Percentiles rank a stretch among this genome's conserved stretches.
Evolutionary conservation across 2,329 filamentous ascomycete genomes (phyloP).

Genomic region (Microcyclosporella mali): DNA sequence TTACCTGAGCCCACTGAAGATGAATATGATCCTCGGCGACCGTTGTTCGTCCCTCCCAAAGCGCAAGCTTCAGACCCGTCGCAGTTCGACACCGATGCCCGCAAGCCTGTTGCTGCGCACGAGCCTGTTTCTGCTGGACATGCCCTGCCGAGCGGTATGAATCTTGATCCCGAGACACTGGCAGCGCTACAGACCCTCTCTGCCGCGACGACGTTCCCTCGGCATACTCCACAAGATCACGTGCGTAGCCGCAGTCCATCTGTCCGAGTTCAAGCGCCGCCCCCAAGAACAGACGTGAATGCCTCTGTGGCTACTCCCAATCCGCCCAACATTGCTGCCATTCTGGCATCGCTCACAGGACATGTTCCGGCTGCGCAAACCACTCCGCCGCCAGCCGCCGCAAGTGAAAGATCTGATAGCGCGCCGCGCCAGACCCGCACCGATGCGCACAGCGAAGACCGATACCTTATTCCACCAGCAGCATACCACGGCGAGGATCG

Average conservation of each 20-base stretch:
- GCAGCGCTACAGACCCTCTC: conserved; percentile 20
- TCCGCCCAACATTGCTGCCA: conserved; percentile 27
- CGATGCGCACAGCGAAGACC: conserved; percentile 2
- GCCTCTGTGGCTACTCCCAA: conserved; percentile 5
- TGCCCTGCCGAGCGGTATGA: conserved; percentile 1
- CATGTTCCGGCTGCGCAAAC: conserved; percentile 9
- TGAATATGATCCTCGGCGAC: conserved; percentile 45
- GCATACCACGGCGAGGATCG: conserved; percentile 7
- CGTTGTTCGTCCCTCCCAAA: conserved; percentile 22
- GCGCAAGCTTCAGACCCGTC: conserved; percentile 20
- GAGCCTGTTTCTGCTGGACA: neutral
- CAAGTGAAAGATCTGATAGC: conserved; percentile 11
- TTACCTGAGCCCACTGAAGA: conserved; percentile 37
- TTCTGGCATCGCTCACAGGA: conserved; percentile 23
- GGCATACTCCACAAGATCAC: neutral
- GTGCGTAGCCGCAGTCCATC: conserved; percentile 17
- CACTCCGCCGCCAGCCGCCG: conserved; percentile 13
- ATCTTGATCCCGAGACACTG: conserved; percentile 21
- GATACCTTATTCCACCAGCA: conserved; percentile 2
- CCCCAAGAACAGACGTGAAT: neutral
- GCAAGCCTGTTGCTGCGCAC: conserved; percentile 10
- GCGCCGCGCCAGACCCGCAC: conserved; percentile 9
- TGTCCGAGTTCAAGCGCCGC: conserved; percentile 12
- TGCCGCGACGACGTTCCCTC: conserved; percentile 3
- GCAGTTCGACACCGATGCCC: conserved; percentile 28